Evolutionary conservation across 345 rosid genomes (phyloP), one percentile per base, ranked within the genome.

Genomic region (Barbarea vulgaris): DNA sequence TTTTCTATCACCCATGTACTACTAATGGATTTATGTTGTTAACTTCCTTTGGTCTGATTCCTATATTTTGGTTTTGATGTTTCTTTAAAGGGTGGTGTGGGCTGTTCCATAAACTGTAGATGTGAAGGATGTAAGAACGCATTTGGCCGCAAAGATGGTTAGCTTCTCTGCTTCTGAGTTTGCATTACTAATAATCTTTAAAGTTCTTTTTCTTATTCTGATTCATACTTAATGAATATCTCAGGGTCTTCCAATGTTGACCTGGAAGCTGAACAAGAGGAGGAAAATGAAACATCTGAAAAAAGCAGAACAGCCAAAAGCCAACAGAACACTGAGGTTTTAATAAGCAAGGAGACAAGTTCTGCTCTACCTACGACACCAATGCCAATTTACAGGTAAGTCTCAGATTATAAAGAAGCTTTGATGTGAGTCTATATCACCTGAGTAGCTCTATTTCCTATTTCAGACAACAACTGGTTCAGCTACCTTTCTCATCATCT

Each of bases 121-220:
- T 95, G 99, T 62, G 98, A 95, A 87, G 98, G 97, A 18, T 95
- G 99, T 80, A 92, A 92, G 86, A 95, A 95, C 44, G 80, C 89
- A 33, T 95, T 87, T 17, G 99, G 99, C n/a, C 81, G 91, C 64
- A 95, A 90, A 85, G 96, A 94, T 78, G 97, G 98, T 94, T 63
- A 87, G 77, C 65, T 67, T 48, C 62, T 64, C 61, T 70, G 6
- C 72, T 42, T 47, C 27, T 37, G 28, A 56, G n/a, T 57, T 25
- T 37, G 14, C 48, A 50, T 21, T 15, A 39, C 24, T 48, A 36
- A 31, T 1, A 50, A 11, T 50, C 68, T 19, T 18, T n/a, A n/a
- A 36, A n/a, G 7, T 58, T 41, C 6, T 39, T 48, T 30, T 30
- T 39, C 18, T 30, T 18, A 17, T 75, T 47, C 37, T 77, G 41